Evolutionary conservation across 164 flowering plant genomes (phyloP).

Genomic region (Aristolochia californica): DNA sequence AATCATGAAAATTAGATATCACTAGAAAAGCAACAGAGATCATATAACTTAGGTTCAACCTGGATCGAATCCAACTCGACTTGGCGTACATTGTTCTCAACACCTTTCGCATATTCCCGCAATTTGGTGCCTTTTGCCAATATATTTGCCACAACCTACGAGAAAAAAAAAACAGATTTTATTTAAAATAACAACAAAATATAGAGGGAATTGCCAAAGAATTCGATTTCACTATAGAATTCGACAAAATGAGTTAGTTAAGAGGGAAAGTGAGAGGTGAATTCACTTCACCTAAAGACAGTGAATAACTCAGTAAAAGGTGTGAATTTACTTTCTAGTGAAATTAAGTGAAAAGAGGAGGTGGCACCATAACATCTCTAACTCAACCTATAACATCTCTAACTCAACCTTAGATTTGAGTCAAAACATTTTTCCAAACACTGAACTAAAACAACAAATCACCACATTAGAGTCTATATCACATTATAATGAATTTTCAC

Average conservation of each 20-base stretch:
- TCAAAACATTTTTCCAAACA: no score
- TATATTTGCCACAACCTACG: conserved; percentile 80
- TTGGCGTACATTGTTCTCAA: conserved; percentile 76
- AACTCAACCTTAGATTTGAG: no score
- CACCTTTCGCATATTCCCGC: conserved; percentile 81
- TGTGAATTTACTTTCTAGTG: no score
- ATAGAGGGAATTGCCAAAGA: background rate
- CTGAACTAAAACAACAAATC: no score
- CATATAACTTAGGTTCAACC: conserved; percentile 24
- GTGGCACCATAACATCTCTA: no score
- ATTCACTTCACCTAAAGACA: background rate
- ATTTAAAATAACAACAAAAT: background rate
- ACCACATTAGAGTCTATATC: no score
- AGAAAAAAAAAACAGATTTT: conserved; percentile 1
- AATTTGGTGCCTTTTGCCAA: conserved; percentile 73
- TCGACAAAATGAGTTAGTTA: background rate
- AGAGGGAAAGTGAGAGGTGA: background rate
- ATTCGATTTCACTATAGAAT: background rate
- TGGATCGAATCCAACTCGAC: conserved; percentile 88
- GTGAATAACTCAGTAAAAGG: no score
- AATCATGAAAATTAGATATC: no score
- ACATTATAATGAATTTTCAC: no score
- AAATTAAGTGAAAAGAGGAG: no score
- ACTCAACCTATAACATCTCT: no score
- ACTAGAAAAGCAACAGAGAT: no score